A percentile compares a stretch with the other conserved stretches of the same genome.
These are phyloP conservation scores for Phytophthora capsici DNA, from an alignment of 352 stramenopile species.

Conservation along the genomic window DNA sequence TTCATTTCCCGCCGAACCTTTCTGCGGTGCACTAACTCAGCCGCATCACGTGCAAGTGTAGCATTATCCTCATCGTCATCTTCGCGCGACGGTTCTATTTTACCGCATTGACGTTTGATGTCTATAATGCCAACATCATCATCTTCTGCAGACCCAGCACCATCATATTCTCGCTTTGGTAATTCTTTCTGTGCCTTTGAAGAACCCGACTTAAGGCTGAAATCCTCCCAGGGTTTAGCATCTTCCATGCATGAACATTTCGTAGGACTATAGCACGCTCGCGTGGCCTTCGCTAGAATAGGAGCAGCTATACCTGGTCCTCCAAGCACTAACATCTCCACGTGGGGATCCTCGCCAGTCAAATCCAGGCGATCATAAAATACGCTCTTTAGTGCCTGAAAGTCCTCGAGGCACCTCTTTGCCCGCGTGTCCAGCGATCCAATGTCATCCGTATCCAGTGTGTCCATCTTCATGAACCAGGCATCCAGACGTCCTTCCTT, in stretches of 20 bases:
- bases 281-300: constrained; percentile 26
- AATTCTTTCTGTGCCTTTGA: background rate
- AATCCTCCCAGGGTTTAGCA: constrained; percentile 56
- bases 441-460: constrained; percentile 63
- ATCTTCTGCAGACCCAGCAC: background rate
- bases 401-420: constrained; percentile 44
- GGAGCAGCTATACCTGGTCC: constrained; percentile 10
- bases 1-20: constrained; percentile 1
- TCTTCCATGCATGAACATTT: constrained; percentile 61
- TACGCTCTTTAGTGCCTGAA: constrained; percentile 45
- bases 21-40: constrained; percentile 29
- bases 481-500: constrained; percentile 49
- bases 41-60: constrained; percentile 32
- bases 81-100: constrained; percentile 34
- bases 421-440: constrained; percentile 62
- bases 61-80: constrained; percentile 33
- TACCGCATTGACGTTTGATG: constrained; percentile 75
- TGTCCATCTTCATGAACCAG: constrained; percentile 67
- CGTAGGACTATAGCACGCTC: constrained; percentile 50
- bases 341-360: constrained; percentile 63
- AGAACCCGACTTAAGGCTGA: constrained; percentile 42
- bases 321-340: constrained; percentile 44
- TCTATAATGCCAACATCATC: constrained; percentile 61
- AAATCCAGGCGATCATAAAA: constrained; percentile 60
- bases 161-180: background rate